These are phyloP conservation scores for Sarcomyxa edulis DNA, from an alignment of 768 basidiomycete species.

Conservation along the genomic window DNA sequence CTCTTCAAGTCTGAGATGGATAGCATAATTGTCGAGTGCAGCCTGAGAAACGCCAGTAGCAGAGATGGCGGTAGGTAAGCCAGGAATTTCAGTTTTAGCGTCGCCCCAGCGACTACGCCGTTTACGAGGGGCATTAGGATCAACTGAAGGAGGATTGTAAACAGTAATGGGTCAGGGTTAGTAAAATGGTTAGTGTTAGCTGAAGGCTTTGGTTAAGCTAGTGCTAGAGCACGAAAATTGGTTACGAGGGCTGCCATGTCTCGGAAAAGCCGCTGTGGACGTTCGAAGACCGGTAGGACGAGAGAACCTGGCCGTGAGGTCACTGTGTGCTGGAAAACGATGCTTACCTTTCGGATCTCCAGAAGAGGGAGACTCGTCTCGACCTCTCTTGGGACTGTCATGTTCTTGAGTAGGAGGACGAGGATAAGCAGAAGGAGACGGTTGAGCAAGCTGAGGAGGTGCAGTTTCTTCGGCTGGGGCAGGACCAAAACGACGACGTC, in stretches of 20 bases:
- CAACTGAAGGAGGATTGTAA: conserved; percentile 51
- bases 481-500: conserved; percentile 88
- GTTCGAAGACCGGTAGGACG: conserved; percentile 12
- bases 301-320: conserved; percentile 10
- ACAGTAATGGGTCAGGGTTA: conserved; percentile 47
- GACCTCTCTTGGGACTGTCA: conserved; percentile 54
- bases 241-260: conserved; percentile 11
- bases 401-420: conserved; percentile 53
- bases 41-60: conserved; percentile 91
- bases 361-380: conserved; percentile 61
- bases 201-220: conserved; percentile 30
- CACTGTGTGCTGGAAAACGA: conserved; percentile 10
- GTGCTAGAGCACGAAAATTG: conserved; percentile 9
- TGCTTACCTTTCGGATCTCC: conserved; percentile 75
- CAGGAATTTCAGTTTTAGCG: conserved; percentile 85
- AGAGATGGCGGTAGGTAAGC: conserved; percentile 90
- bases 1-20: conserved; percentile 93
- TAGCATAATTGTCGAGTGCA: conserved; percentile 97
- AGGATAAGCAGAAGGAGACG: conserved; percentile 83
- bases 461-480: conserved; percentile 76
- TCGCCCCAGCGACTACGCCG: conserved; percentile 98
- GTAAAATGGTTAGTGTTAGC: conserved; percentile 46
- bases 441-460: conserved; percentile 82
- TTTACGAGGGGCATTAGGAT: conserved; percentile 86
- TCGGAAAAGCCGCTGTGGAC: conserved; percentile 15